Conservation (phyloP, 176 grass and related monocot species). For the Leersia perrieri region DNA sequence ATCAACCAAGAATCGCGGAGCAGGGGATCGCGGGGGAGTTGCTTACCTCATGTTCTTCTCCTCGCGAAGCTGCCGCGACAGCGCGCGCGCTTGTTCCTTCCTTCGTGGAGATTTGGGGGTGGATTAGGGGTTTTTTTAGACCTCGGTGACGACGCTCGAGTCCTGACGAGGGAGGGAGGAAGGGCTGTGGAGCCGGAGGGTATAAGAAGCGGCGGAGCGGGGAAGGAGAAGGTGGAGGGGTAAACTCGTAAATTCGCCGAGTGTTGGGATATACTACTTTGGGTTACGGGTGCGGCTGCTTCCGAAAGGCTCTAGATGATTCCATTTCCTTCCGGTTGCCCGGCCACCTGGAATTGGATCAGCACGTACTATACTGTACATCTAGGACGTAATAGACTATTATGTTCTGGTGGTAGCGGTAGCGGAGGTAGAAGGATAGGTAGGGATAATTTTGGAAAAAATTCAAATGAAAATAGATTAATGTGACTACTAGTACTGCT, state of each 20-base stretch:
- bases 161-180: too few relatives aligned
- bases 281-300: conserved; percentile 7
- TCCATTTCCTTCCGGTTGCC: conserved; percentile 22
- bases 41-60: conserved; percentile 44
- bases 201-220: not conserved
- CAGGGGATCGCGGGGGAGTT: not conserved
- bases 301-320: conserved; percentile 34
- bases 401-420: too few relatives aligned
- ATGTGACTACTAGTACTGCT: too few relatives aligned
- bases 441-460: too few relatives aligned
- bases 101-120: conserved; percentile 11
- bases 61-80: not conserved
- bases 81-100: too few relatives aligned
- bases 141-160: not conserved
- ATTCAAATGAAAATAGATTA: too few relatives aligned
- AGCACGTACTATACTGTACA: too few relatives aligned
- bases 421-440: too few relatives aligned
- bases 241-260: conserved; percentile 6
- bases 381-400: too few relatives aligned
- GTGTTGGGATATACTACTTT: not conserved
- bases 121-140: conserved; percentile 10
- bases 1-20: conserved; percentile 10
- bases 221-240: not conserved
- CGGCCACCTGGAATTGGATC: not conserved
- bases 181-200: not conserved